These are phyloP conservation scores for Ceratobasidium theobromae DNA, from an alignment of 1,284 basidiomycete genomes.

Conservation along the genomic window DNA sequence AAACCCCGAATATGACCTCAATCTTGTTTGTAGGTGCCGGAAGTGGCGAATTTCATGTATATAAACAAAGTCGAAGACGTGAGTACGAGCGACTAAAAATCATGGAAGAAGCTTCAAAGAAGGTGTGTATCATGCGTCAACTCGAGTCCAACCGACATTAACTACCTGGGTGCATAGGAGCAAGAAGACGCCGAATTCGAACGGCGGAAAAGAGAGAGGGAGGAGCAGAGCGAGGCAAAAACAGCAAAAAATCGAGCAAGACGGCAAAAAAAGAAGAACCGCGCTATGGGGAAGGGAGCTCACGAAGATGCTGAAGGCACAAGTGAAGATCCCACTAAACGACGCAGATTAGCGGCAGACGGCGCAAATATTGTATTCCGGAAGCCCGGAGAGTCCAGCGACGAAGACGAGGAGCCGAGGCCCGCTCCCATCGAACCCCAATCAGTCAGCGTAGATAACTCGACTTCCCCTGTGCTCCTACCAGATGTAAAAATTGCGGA, in stretches of 20 bases:
- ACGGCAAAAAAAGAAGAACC: slow-evolving; percentile 85
- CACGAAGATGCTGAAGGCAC: neutral
- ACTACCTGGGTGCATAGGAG: slow-evolving; percentile 52
- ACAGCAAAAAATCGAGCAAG: slow-evolving; percentile 92
- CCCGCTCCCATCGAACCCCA: slow-evolving; percentile 27
- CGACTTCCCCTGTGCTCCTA: neutral
- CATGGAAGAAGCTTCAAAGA: slow-evolving; percentile 80
- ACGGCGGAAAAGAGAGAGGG: slow-evolving; percentile 61
- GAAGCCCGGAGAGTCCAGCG: slow-evolving; percentile 32
- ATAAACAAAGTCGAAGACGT: slow-evolving; percentile 90
- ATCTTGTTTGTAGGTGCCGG: slow-evolving; percentile 58
- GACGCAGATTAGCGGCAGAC: slow-evolving; percentile 55
- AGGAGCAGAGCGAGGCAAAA: slow-evolving; percentile 73
- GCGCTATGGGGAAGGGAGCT: slow-evolving; percentile 51
- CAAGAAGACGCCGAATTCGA: slow-evolving; percentile 65
- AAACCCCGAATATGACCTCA: neutral
- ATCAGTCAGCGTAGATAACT: slow-evolving; percentile 28
- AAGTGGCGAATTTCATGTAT: slow-evolving; percentile 96
- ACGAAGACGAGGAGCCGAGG: slow-evolving; percentile 34
- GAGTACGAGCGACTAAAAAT: slow-evolving; percentile 94
- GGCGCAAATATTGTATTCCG: slow-evolving; percentile 62
- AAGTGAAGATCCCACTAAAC: slow-evolving; percentile 36
- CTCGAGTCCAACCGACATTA: neutral
- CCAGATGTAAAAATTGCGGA: slow-evolving; percentile 36
- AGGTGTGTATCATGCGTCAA: slow-evolving; percentile 53